Base-by-base conservation (phyloP, 2,329 filamentous ascomycete genomes). In the Clonostachys byssicola region DNA sequence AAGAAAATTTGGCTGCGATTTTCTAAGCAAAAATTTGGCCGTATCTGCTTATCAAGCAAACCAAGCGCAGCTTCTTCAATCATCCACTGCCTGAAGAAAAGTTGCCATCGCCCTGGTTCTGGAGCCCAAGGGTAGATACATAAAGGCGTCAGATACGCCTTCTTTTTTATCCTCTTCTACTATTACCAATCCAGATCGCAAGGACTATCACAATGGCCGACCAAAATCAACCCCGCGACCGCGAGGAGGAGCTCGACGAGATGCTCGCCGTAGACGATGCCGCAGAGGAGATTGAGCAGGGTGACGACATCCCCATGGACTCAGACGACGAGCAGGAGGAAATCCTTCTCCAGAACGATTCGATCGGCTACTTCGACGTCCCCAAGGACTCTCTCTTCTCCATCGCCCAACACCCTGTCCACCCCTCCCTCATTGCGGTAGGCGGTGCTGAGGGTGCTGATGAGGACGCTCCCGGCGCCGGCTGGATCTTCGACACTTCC, bases 371-470 rank as follows among this genome's bases (percentile, higher is more conserved):
- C 74, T 96, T 97, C 62, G 94, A 97, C 73, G 68, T 72, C 35
- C 90, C 96, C 73, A 87, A 84, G 57, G 91, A 96, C 77, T 92
- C 87, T 51, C 88, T 99, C 60, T 99, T 96, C 74, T 84, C 89
- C 68, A 94, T 99, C 64, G 90, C 92, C 16, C 90, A 96, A 64
- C 94, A 99, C 65, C 94, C 94, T 5, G 73, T 83, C 7, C 78
- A 88, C 61, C 82, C 86, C 6, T 77, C 84, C 17, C 83, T 97
- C 50, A 76, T 97, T 50, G 87, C 92, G 5, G 96, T 94, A 0
- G 94, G 94, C 51, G 94, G 92, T 53, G 80, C 78, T 47, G 82
- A 83, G 48, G 80, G 79, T 42, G 70, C 77, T 13, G 68, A 66
- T 36, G 80, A 82, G 54, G 76, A 82, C 47, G 77, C 77, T 1